Evolutionary conservation across 768 basidiomycete genomes (phyloP), one percentile per base, ranked within the genome.

Genomic region (Mycena belliarum): DNA sequence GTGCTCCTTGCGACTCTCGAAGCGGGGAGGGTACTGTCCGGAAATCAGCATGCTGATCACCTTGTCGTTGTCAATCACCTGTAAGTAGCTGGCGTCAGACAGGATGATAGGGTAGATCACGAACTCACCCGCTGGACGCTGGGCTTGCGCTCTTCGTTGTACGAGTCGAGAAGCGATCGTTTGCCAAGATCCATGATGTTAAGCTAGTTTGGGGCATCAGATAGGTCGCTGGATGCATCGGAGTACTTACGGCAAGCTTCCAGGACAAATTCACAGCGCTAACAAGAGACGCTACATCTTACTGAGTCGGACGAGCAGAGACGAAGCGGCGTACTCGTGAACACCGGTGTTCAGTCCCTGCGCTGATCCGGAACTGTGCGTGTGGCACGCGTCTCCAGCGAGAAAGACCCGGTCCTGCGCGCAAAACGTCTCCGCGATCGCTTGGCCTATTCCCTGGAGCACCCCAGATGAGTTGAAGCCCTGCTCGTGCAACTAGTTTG

Each of bases 341-440:
- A 63, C 59, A 26, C 64, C 64, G 9, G 64, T 65, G 47, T 65
- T 65, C 40, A 65, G 52, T 2, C 64, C 64, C 42, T 65, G 64
- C 3, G 64, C 64, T 11, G 61, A 63, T 16, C 64, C 64, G 35
- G 59, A 60, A 32, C 62, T 63, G 47, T 65, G 64, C 4, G 64
- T 65, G 40, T 65, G 64, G 25, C 64, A 65, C n/a, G 64, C 64
- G 45, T 65, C 64, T 26, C 64, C 64, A 33, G 64, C 64, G 6
- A 65, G 59, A 56, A 65, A 63, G 18, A 65, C 43, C 26, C 64
- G 50, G n/a, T 63, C 50, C 4, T 63, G 44, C 16, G 43, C 28
- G 18, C 18, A 49, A 35, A 65, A 65, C 2, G 64, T 57, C 28
- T 60, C 61, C 23, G 64, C 64, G 6, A 63, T 61, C 4, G 61